Evolutionary conservation across 805 yeast species (phyloP), one percentile per base, ranked within the genome.

Genomic region (Yarrowia osloensis): DNA sequence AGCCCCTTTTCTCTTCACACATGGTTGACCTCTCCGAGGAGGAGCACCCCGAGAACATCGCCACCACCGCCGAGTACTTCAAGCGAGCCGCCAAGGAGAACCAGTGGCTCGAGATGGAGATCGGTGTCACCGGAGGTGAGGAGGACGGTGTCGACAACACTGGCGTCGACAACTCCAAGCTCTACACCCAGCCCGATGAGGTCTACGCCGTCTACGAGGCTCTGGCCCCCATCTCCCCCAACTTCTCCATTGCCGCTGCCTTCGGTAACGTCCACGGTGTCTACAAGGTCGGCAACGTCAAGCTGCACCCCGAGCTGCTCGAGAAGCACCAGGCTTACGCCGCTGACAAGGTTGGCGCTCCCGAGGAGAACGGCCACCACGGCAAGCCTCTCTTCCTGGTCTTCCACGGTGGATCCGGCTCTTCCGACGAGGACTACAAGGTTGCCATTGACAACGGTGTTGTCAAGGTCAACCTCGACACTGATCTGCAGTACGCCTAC

Each of bases 61-160:
- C 86, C 71, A 89, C 90, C 72, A 93, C 98, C 86, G 96, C 82
- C 81, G 88, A 91, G 83, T 95, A 95, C 88, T 94, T 95, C 84
- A 85, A 84, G 81, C 91, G 97, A 83, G 91, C 91, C 88, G 82
- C 96, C 80, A 91, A 90, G 84, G 85, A 94, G 87, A 85, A 86
- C 83, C 98, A 94, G 85, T 95, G 95, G 95, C 87, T 95, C 79
- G 99, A 95, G 87, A 95, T 95, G 99, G 99, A 95, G 86, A 95
- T 95, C 79, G 99, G 99, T 88, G 95, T 95, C 88, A 95, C 99
- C 80, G 99, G 99, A 84, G 99, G 99, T 88, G 99, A 95, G 86
- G 99, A 95, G 84, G 99, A 95, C 79, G 99, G 99, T 88, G 99
- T 95, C 77, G 95, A 95, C 89, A 95, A 95, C 87, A 96, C 94